Base-by-base conservation (phyloP, 768 basidiomycete species). In the Pleurotus tuber-regium region DNA sequence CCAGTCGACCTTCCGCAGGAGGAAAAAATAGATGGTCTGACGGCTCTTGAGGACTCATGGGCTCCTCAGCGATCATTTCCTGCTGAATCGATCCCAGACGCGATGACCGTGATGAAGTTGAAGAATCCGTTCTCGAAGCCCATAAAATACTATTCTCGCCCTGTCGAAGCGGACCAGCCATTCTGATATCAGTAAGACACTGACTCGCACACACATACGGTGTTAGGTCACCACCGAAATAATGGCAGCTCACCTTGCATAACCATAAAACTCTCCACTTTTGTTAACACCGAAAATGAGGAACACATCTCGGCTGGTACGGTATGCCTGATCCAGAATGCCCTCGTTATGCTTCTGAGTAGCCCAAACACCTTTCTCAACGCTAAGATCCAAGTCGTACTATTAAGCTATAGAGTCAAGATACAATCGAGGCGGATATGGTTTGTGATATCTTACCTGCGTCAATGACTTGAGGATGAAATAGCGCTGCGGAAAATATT, bases 201-300 rank as follows among this genome's bases (percentile, higher is more conserved):
- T 33, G 16, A n/a, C 39, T 12, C 8, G 42, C n/a, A n/a, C n/a
- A n/a, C n/a, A n/a, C n/a, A n/a, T n/a, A n/a, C n/a, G n/a, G n/a
- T n/a, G n/a, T n/a, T 10, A 24, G 21, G 25, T 36, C 41, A 18
- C 4, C 19, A 12, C 16, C 28, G 10, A 19, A 16, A 12, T 38
- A 16, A 47, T 5, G 18, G 29, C 14, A 21, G 69, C 73, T 54
- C 67, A 92, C 84, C 79, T 83, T 9, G 92, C 94, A 63, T 91
- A 95, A 18, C 95, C 95, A 61, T 88, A 97, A 63, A 97, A 98
- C 65, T 92, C 92, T 29, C 96, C 93, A 51, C 88, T 89, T 64
- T 88, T 92, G 70, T 98, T 98, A 14, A 90, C 96, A 29, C 93
- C 82, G 59, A 98, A 98, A 52, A 98, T 84, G 38, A 98, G 77